Percentiles rank a stretch among this genome's conserved stretches.
Evolutionary conservation across 345 rosid species (phyloP).

Genomic region (Moringa oleifera): DNA sequence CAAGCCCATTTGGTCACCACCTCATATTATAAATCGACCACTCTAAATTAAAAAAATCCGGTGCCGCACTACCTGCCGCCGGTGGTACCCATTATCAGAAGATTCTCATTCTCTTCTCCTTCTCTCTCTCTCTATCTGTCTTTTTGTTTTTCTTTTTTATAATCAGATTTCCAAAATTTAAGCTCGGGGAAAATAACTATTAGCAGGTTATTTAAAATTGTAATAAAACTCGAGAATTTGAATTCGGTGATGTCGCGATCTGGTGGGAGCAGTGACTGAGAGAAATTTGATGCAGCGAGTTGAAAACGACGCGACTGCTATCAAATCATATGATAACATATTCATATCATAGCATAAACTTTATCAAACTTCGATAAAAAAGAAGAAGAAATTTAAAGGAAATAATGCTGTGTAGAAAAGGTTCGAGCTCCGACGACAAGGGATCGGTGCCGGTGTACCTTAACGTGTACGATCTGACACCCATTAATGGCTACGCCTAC

Average conservation of each 20-base stretch:
- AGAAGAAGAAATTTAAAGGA: not conserved
- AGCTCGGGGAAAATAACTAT: no score
- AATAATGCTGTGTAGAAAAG: slow-evolving; percentile 78
- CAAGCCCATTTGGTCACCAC: not conserved
- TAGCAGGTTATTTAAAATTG: no score
- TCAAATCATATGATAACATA: no score
- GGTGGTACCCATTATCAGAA: slow-evolving; percentile 19
- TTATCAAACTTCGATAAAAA: no score
- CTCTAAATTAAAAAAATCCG: not conserved
- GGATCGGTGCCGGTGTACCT: slow-evolving; percentile 93
- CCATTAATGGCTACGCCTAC: slow-evolving; percentile 89
- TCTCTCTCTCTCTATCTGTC: not conserved
- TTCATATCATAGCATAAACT: no score
- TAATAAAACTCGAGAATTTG: no score
- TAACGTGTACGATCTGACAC: slow-evolving; percentile 94
- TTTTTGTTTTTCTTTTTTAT: no score
- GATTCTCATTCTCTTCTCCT: slow-evolving; percentile 25
- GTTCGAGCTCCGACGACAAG: slow-evolving; percentile 35
- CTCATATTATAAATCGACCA: not conserved
- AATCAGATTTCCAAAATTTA: no score
- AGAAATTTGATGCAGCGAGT: no score
- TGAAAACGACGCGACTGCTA: slow-evolving; percentile 5
- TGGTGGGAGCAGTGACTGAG: no score
- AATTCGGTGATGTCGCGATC: no score
- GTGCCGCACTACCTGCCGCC: slow-evolving; percentile 30